Evolutionary conservation across 176 grass and related monocot genomes (phyloP).

Genomic region (Juncus inflexus): DNA sequence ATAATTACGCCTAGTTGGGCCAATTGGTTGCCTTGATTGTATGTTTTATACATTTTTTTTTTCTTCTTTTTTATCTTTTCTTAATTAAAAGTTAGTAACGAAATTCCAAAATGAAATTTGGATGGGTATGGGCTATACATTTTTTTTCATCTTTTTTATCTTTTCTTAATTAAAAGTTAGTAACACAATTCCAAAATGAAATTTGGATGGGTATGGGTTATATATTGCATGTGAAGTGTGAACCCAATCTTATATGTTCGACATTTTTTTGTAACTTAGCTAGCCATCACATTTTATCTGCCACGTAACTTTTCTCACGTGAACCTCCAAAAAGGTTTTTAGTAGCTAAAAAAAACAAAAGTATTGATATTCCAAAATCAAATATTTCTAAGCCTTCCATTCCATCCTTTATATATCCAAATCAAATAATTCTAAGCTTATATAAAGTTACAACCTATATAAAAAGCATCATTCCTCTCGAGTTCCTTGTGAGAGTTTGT

Average conservation of each 20-base stretch:
- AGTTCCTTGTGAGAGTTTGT: background rate
- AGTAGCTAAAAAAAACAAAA: background rate
- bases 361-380: background rate
- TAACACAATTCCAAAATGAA: conserved; percentile 9
- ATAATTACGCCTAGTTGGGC: background rate
- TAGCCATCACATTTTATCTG: background rate
- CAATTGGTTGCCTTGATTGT: too few relatives aligned
- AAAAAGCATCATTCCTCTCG: background rate
- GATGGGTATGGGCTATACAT: background rate
- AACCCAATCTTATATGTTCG: background rate
- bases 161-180: too few relatives aligned
- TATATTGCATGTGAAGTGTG: conserved; percentile 21
- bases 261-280: background rate
- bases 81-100: too few relatives aligned
- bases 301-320: background rate
- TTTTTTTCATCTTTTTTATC: background rate
- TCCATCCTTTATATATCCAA: background rate
- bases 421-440: background rate
- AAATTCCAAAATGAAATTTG: conserved; percentile 6
- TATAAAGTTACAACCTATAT: background rate
- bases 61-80: too few relatives aligned
- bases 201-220: background rate
- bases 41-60: too few relatives aligned
- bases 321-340: background rate
- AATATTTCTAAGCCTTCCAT: background rate